Conservation (phyloP, 164 flowering plant species). For the Tetracentron sinense region DNA sequence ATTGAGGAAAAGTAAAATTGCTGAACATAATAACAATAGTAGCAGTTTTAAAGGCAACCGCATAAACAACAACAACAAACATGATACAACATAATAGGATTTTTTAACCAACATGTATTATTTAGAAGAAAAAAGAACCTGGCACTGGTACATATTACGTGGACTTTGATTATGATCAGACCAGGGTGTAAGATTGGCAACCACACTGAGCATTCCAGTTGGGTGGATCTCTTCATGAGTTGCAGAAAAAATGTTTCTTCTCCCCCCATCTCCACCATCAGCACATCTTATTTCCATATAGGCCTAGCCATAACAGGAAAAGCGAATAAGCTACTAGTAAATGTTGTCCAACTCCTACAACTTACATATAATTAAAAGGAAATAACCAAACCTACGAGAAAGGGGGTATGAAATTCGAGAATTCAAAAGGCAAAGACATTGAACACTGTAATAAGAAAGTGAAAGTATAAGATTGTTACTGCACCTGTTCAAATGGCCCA, state of each 20-base stretch:
- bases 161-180: constrained; percentile 99
- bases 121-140: constrained; percentile 42
- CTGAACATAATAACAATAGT: neutral
- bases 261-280: constrained; percentile 94
- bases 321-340: neutral
- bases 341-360: neutral
- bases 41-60: neutral
- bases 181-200: constrained; percentile 95
- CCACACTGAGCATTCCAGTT: constrained; percentile 84
- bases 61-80: neutral
- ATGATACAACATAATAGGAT: neutral
- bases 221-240: constrained; percentile 96
- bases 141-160: constrained; percentile 98
- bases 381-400: neutral
- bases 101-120: neutral
- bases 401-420: neutral
- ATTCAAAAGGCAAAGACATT: neutral
- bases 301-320: constrained; percentile 40
- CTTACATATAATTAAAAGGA: neutral
- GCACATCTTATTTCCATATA: constrained; percentile 91
- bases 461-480: neutral
- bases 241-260: constrained; percentile 54
- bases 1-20: constrained; percentile 1
- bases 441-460: neutral
- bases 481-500: constrained; percentile 98